Evolutionary conservation across 1,284 basidiomycete species (phyloP).

Genomic region (Golubevia pallescens): DNA sequence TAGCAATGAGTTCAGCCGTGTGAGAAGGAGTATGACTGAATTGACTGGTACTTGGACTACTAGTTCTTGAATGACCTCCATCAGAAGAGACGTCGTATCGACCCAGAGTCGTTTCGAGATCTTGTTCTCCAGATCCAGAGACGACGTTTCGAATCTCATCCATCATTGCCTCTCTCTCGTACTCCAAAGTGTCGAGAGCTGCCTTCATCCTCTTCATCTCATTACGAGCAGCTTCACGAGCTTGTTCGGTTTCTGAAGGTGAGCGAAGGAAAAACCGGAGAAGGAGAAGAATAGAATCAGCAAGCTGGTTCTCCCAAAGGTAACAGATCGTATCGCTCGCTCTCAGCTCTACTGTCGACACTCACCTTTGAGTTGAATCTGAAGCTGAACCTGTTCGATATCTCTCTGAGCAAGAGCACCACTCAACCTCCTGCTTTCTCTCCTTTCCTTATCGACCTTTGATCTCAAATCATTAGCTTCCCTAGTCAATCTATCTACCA

Average conservation of each 20-base stretch:
- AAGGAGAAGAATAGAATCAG: constrained; percentile 2
- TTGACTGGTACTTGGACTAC: constrained; percentile 11
- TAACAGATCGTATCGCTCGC: neutral
- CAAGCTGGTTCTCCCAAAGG: neutral
- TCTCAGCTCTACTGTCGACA: neutral
- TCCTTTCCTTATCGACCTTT: constrained; percentile 85
- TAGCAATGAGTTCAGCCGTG: constrained; percentile 34
- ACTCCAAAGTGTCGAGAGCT: constrained; percentile 36
- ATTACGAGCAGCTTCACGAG: constrained; percentile 41
- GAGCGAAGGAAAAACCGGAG: neutral
- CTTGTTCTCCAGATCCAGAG: constrained; percentile 2
- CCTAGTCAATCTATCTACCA: constrained; percentile 84
- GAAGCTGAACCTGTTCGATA: constrained; percentile 41
- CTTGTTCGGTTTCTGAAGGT: constrained; percentile 38
- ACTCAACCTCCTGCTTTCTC: constrained; percentile 80
- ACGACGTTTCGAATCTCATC: constrained; percentile 55
- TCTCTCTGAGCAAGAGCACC: constrained; percentile 66
- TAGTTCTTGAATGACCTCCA: constrained; percentile 4
- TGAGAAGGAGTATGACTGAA: constrained; percentile 21
- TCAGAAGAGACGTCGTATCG: constrained; percentile 2
- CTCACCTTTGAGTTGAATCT: constrained; percentile 33
- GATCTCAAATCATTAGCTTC: constrained; percentile 79
- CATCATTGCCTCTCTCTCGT: constrained; percentile 55
- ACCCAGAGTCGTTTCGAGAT: neutral
- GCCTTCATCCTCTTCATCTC: constrained; percentile 44